Evolutionary conservation across 768 basidiomycete genomes (phyloP), one percentile per base, ranked within the genome.

Genomic region (Mycena polygramma): DNA sequence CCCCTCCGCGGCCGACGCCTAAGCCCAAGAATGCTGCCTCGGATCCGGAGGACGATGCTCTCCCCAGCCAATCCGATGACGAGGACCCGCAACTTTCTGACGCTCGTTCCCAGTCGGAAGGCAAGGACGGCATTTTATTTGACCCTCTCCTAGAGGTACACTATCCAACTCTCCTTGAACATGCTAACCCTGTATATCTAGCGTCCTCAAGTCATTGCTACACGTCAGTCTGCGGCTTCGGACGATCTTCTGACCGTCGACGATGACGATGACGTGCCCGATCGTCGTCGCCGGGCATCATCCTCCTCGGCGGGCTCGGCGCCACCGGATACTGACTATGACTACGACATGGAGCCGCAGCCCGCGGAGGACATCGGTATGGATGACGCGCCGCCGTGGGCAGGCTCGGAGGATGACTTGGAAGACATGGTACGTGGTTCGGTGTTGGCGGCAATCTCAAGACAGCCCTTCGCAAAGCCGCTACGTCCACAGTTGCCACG

Each of bases 371-470:
- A 39, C 37, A n/a, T n/a, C n/a, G n/a, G n/a, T n/a, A n/a, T n/a
- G n/a, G n/a, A 37, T 3, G 54, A 10, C 19, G 37, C 7, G 20
- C 14, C 37, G 19, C 35, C 19, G 17, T 5, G 20, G 20, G 8
- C 3, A n/a, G n/a, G n/a, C n/a, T 8, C 9, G 13, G 51, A 43
- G 57, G 57, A 57, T 22, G 39, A 26, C n/a, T 37, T 41, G 6
- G 41, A 41, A 15, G 14, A 4, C 26, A 19, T 30, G 37, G 63
- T 48, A 57, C 10, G 55, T 26, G 7, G 41, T 51, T 4, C 63
- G 63, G 20, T n/a, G n/a, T n/a, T n/a, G 54, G 43, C 5, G n/a
- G 63, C 10, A 65, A 55, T 30, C 0, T 65, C 15, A n/a, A 45
- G 17, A 22, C 15, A 1, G 35, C 2, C 14, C 52, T 65, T 8